phyloP scores from a whole-genome alignment of 176 grass and related monocot genomes.

The Alopecurus myosuroides region DNA sequence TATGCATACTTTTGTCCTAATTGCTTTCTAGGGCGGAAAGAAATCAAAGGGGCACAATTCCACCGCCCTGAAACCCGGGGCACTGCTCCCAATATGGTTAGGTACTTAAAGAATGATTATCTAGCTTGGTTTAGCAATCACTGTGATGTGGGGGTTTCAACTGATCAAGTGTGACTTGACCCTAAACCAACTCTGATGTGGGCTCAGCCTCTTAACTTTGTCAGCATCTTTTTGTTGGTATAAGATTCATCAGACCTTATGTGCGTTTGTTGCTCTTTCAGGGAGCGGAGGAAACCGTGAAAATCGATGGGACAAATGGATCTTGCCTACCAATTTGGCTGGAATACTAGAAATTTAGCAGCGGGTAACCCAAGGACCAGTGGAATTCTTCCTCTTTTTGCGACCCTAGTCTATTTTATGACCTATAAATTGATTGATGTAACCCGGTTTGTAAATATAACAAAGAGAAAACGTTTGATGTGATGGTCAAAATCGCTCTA shows the following conservation, averaged over 20 bases:
- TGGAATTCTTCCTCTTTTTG: neutral
- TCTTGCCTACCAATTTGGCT: neutral
- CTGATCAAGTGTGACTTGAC: slow-evolving; percentile 25
- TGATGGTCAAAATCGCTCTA: neutral
- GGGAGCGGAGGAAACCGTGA: neutral
- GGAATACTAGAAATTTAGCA: neutral
- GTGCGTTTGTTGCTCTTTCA: neutral
- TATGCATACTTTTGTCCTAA: slow-evolving; percentile 36
- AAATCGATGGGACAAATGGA: neutral
- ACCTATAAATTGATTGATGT: neutral
- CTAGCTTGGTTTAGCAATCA: neutral
- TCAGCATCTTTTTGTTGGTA: neutral
- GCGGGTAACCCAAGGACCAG: neutral
- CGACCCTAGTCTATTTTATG: neutral
- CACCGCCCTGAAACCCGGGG: slow-evolving; percentile 45
- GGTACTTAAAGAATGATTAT: slow-evolving; percentile 1
- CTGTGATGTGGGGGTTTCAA: slow-evolving; percentile 19
- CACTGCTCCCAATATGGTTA: slow-evolving; percentile 30
- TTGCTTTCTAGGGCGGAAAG: slow-evolving; percentile 65
- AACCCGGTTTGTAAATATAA: neutral
- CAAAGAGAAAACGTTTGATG: neutral
- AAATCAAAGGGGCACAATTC: slow-evolving; percentile 37
- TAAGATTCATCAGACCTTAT: neutral
- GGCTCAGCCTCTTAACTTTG: neutral
- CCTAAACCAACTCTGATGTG: neutral